Evolutionary conservation across 768 basidiomycete genomes (phyloP).

Genomic region (Termitomyces sp.): DNA sequence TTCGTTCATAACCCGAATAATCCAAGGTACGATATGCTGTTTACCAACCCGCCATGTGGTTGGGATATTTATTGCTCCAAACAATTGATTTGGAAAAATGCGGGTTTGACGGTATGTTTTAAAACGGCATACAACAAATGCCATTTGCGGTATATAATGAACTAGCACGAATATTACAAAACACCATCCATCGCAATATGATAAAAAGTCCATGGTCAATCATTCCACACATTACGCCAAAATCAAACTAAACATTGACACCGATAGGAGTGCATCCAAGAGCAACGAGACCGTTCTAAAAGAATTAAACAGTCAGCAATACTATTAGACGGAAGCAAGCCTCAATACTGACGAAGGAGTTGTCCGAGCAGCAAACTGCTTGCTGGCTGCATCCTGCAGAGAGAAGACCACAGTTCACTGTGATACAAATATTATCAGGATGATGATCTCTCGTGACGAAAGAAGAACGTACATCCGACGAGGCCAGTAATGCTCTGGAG

Average conservation of each 20-base stretch:
- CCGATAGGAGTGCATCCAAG: conserved; percentile 7
- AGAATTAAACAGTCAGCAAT: background rate
- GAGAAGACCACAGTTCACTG: background rate
- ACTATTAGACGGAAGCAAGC: background rate
- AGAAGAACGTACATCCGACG: background rate
- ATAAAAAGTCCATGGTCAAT: background rate
- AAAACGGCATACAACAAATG: background rate
- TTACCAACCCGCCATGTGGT: background rate
- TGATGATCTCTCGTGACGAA: background rate
- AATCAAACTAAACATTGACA: background rate
- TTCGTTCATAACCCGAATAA: no score
- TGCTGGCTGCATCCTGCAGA: background rate
- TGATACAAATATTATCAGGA: background rate
- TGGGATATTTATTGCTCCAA: background rate
- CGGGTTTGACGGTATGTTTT: background rate
- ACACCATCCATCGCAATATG: background rate
- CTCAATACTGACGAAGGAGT: conserved; percentile 2
- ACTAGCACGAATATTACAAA: background rate
- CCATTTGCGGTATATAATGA: background rate
- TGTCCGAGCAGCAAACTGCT: conserved; percentile 1
- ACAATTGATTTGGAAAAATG: background rate
- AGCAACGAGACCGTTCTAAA: conserved; percentile 5
- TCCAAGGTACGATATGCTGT: no score
- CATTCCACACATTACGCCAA: background rate
- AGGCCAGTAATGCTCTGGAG: background rate